Conservation (phyloP, 306 rosid species). For the Lagenaria siceraria region DNA sequence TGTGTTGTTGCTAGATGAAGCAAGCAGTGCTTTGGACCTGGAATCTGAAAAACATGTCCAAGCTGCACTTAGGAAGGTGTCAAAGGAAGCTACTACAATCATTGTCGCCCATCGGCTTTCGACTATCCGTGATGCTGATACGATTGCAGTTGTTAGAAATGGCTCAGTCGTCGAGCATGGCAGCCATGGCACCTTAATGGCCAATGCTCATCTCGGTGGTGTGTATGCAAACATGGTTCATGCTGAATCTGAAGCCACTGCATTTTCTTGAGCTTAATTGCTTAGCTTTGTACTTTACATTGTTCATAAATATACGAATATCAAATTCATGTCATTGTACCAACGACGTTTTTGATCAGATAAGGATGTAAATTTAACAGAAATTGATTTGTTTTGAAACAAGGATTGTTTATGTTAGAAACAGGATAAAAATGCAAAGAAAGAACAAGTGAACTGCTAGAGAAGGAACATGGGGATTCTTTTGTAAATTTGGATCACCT, state of each 20-base stretch:
- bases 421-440: too few relatives aligned
- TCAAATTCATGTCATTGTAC: too few relatives aligned
- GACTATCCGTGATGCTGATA: slow-evolving; percentile 57
- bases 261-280: slow-evolving; percentile 28
- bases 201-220: slow-evolving; percentile 38
- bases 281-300: neutral
- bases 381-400: too few relatives aligned
- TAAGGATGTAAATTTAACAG: too few relatives aligned
- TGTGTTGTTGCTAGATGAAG: slow-evolving; percentile 74
- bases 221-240: slow-evolving; percentile 56
- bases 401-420: too few relatives aligned
- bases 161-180: slow-evolving; percentile 67
- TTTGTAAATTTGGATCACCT: too few relatives aligned
- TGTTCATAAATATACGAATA: neutral
- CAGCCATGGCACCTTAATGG: slow-evolving; percentile 56
- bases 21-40: slow-evolving; percentile 82
- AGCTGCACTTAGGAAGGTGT: slow-evolving; percentile 40
- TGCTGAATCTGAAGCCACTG: slow-evolving; percentile 68
- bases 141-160: slow-evolving; percentile 58
- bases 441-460: too few relatives aligned
- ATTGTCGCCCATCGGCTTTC: slow-evolving; percentile 73
- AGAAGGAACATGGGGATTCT: too few relatives aligned
- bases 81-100: slow-evolving; percentile 50
- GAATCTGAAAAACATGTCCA: slow-evolving; percentile 76
- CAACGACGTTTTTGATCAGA: too few relatives aligned